These are phyloP conservation scores for Suhomyces chickasaworum DNA, from an alignment of 1,139 yeast genomes.

Conservation along the genomic window DNA sequence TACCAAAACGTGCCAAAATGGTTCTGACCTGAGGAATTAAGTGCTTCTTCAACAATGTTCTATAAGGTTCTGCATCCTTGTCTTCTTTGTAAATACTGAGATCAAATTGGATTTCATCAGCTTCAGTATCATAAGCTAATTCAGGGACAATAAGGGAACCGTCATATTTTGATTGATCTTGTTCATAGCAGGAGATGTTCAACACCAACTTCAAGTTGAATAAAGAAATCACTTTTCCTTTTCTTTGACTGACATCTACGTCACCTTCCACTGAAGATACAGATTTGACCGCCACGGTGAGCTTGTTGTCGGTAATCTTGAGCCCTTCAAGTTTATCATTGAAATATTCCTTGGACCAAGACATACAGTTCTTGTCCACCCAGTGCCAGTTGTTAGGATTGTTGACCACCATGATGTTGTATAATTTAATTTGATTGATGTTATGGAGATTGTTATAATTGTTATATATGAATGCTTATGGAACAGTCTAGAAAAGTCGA, in stretches of 20 bases:
- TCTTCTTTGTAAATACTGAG: constrained; percentile 66
- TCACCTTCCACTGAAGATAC: constrained; percentile 87
- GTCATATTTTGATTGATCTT: constrained; percentile 32
- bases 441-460: neutral
- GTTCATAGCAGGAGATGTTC: constrained; percentile 53
- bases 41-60: constrained; percentile 54
- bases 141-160: constrained; percentile 89
- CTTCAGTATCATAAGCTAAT: constrained; percentile 89
- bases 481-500: constrained; percentile 17
- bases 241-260: constrained; percentile 93
- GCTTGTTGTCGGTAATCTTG: constrained; percentile 35
- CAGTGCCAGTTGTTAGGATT: constrained; percentile 79
- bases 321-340: constrained; percentile 57
- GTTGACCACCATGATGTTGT: constrained; percentile 45
- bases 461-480: constrained; percentile 1
- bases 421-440: neutral
- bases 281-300: constrained; percentile 47
- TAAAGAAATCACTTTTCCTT: constrained; percentile 91
- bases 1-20: constrained; percentile 65
- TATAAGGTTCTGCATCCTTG: constrained; percentile 52
- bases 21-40: constrained; percentile 71
- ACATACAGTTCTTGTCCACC: constrained; percentile 96
- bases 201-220: constrained; percentile 77
- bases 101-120: constrained; percentile 82
- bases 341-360: constrained; percentile 85